Evolutionary conservation across 805 yeast genomes (phyloP), one percentile per base, ranked within the genome.

Genomic region (Starmera amethionina): DNA sequence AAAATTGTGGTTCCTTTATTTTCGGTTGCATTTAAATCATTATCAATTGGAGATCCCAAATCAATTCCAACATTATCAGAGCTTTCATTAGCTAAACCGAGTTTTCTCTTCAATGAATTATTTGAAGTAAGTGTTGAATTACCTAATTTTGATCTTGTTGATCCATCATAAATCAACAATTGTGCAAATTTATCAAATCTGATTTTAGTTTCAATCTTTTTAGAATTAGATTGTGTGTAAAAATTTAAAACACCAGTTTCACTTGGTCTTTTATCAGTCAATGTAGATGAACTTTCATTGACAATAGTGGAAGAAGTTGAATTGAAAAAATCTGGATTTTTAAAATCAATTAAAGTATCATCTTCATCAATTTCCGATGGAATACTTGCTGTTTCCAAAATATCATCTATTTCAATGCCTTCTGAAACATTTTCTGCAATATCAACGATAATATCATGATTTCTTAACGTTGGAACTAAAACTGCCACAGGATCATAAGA

Each of bases 131-230:
- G 15, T 30, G n/a, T 30, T 15, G 16, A n/a, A n/a, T n/a, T 30
- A 14, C 14, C 27, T 16, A 37, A 38, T 34, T 38, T 40, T 31
- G 49, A 46, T 35, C 48, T 44, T 29, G 43, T 48, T 2, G 56
- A 41, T 9, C 55, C 51, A 38, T 53, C 54, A 42, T 57, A 57
- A n/a, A 56, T 44, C 14, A 57, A 37, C 8, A 57, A 39, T 16
- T 48, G 46, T 2, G 62, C 56, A 44, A 50, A 49, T 22, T 46
- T 46, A 34, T 56, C 55, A 45, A 61, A 52, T 42, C 54, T 52
- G 34, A 58, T 47, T 2, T 47, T 40, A 5, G 49, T 36, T 14
- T 27, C 13, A 27, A 35, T 19, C 14, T 11, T 18, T 9, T 33
- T 10, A 13, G 22, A 9, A 16, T 14, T 7, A 11, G 6, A 33